These are phyloP conservation scores for Thalia dealbata DNA, from an alignment of 176 grass and related monocot genomes.

Conservation along the genomic window DNA sequence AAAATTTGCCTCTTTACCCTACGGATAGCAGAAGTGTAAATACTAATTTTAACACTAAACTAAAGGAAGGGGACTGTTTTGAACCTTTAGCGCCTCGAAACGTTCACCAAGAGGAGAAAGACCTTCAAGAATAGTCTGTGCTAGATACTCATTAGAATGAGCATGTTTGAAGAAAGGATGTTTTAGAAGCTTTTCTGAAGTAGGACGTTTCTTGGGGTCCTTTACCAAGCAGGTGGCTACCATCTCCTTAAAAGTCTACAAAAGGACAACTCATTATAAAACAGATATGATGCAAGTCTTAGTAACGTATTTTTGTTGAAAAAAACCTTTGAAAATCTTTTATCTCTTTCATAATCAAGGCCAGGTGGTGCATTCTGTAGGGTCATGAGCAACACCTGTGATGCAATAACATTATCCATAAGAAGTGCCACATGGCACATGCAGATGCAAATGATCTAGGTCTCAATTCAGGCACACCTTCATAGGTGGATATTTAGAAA, in stretches of 20 bases:
- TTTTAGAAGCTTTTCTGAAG: constrained; percentile 84
- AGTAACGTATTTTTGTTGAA: background rate
- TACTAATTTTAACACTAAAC: background rate
- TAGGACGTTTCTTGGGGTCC: constrained; percentile 81
- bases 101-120: constrained; percentile 79
- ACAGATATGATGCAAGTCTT: constrained; percentile 4
- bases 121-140: constrained; percentile 55
- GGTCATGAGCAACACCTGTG: constrained; percentile 93
- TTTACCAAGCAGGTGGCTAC: constrained; percentile 88
- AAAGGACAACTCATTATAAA: constrained; percentile 24
- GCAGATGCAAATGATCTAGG: background rate
- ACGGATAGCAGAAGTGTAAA: background rate
- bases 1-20: constrained; percentile 80
- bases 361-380: constrained; percentile 96
- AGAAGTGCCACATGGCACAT: background rate
- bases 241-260: constrained; percentile 83
- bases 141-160: constrained; percentile 51
- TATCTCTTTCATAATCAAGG: constrained; percentile 92
- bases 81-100: constrained; percentile 70
- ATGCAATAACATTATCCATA: constrained; percentile 16
- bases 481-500: constrained; percentile 7
- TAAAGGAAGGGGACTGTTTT: background rate
- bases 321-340: constrained; percentile 86
- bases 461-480: background rate
- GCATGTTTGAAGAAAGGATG: constrained; percentile 95